These are phyloP conservation scores for Bromus sterilis DNA, from an alignment of 176 grass and related monocot species.

Conservation along the genomic window DNA sequence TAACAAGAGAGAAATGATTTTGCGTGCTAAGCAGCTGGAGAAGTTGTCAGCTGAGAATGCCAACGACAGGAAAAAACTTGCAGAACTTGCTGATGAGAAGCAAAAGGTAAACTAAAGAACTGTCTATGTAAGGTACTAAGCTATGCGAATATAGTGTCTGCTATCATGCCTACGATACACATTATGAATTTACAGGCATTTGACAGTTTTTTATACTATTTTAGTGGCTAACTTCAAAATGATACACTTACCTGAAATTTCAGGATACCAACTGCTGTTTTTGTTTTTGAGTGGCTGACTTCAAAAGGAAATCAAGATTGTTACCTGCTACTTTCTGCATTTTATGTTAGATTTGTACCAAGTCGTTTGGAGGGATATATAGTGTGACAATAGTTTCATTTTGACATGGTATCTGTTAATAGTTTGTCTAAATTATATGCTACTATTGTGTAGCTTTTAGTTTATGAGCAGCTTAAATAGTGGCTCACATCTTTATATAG, in stretches of 20 bases:
- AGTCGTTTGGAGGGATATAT: background rate
- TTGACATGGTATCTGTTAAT: background rate
- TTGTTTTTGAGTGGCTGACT: background rate
- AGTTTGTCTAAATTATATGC: background rate
- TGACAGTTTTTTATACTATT: background rate
- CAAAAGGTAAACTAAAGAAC: slow-evolving; percentile 54
- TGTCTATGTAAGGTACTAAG: background rate
- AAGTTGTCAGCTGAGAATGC: slow-evolving; percentile 63
- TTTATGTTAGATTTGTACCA: background rate
- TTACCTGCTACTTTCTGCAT: background rate
- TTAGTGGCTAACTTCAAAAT: background rate
- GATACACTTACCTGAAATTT: background rate
- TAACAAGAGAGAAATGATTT: slow-evolving; percentile 58
- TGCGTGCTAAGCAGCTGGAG: slow-evolving; percentile 37
- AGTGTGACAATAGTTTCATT: background rate
- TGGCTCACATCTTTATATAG: background rate
- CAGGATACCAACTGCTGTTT: background rate
- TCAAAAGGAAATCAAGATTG: background rate
- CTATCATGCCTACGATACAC: slow-evolving; percentile 6
- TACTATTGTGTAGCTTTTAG: background rate
- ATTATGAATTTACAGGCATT: background rate
- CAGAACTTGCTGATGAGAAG: slow-evolving; percentile 56
- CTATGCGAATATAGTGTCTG: background rate
- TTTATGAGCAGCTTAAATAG: background rate
- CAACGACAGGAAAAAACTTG: slow-evolving; percentile 57